Percentiles rank a stretch among this genome's conserved stretches.
Conservation (phyloP, 768 basidiomycete species). For the Hortiboletus flavorubellus region DNA sequence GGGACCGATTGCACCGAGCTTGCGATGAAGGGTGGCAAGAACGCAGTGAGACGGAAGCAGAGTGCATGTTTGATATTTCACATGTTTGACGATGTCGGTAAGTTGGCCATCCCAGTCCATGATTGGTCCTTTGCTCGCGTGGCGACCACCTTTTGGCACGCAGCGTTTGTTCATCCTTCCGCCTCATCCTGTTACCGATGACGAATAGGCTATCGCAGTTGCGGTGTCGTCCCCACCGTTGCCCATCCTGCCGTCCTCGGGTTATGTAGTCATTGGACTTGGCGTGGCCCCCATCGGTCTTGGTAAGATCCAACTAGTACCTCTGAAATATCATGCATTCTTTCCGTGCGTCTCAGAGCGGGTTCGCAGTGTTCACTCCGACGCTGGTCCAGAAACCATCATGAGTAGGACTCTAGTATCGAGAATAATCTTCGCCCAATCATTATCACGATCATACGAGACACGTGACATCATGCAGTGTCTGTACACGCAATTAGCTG, state of each 20-base stretch:
- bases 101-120: too few species aligned
- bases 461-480: not conserved
- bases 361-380: not conserved
- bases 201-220: not conserved
- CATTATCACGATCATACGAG: constrained; percentile 9
- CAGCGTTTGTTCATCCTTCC: too few species aligned
- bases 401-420: not conserved
- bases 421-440: not conserved
- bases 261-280: not conserved
- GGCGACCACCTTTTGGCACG: too few species aligned
- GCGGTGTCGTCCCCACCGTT: not conserved
- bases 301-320: constrained; percentile 2
- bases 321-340: not conserved
- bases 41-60: too few species aligned
- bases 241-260: not conserved
- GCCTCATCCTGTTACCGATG: not conserved
- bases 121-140: too few species aligned
- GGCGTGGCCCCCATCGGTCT: not conserved
- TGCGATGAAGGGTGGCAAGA: too few species aligned
- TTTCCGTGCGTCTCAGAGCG: not conserved
- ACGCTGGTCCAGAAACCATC: not conserved
- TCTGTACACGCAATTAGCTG: not conserved
- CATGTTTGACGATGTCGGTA: too few species aligned
- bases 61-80: too few species aligned
- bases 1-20: too few species aligned